Conservation (phyloP, 805 yeast species). For the Candida ovalis region DNA sequence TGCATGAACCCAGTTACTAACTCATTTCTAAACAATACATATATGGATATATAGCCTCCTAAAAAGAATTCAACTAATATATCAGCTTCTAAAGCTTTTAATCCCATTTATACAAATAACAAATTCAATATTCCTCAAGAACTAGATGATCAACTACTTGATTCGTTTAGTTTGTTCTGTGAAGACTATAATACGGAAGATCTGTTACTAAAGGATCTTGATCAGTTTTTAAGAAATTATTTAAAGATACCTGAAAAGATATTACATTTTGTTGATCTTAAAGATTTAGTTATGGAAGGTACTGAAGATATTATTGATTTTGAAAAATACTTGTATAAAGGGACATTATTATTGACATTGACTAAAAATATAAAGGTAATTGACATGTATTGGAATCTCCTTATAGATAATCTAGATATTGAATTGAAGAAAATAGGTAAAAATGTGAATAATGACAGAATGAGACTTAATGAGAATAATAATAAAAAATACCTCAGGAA, state of each 20-base stretch:
- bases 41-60: slow-evolving; percentile 5
- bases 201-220: slow-evolving; percentile 31
- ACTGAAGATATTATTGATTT: slow-evolving; percentile 43
- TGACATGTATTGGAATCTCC: slow-evolving; percentile 38
- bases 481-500: slow-evolving; percentile 16
- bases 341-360: slow-evolving; percentile 39
- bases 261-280: slow-evolving; percentile 24
- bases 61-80: not conserved
- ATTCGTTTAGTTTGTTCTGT: slow-evolving; percentile 38
- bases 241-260: slow-evolving; percentile 28
- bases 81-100: slow-evolving; percentile 13
- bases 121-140: slow-evolving; percentile 35
- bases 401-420: slow-evolving; percentile 25
- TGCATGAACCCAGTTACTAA: too few relatives aligned
- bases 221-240: slow-evolving; percentile 28
- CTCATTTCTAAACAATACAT: too few relatives aligned
- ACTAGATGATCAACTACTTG: slow-evolving; percentile 43
- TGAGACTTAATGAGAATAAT: not conserved
- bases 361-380: slow-evolving; percentile 30
- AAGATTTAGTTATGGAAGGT: slow-evolving; percentile 35
- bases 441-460: not conserved
- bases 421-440: not conserved
- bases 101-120: slow-evolving; percentile 16
- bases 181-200: slow-evolving; percentile 35
- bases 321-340: slow-evolving; percentile 38